Conservation (phyloP, 768 basidiomycete genomes). For the Boletellus ananas region DNA sequence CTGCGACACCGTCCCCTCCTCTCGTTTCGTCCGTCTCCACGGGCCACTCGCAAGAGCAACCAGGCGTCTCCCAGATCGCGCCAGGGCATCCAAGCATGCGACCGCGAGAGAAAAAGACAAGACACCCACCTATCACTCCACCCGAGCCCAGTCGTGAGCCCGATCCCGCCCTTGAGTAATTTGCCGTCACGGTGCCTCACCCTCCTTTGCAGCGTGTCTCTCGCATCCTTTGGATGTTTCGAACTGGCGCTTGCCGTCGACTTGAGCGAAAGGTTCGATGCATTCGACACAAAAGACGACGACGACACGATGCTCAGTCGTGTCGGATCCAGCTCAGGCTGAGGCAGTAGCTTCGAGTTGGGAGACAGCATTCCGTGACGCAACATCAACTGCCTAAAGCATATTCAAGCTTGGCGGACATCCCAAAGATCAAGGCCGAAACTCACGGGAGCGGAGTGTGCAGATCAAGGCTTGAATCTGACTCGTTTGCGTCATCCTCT, state of each 20-base stretch:
- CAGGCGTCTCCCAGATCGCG: background rate
- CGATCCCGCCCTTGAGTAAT: conserved; percentile 57
- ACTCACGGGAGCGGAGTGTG: conserved; percentile 69
- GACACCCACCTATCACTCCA: conserved; percentile 66
- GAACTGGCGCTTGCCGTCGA: conserved; percentile 24
- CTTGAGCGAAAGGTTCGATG: conserved; percentile 22
- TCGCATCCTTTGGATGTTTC: conserved; percentile 44
- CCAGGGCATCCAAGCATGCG: background rate
- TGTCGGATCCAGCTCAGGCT: conserved; percentile 5
- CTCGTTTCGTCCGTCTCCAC: background rate
- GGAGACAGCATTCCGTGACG: conserved; percentile 65
- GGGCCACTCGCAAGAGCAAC: background rate
- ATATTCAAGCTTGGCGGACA: background rate
- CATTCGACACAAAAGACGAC: conserved; percentile 25
- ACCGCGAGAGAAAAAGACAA: background rate
- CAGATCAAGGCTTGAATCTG: conserved; percentile 63
- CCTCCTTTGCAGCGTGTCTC: conserved; percentile 54
- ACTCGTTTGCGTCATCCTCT: conserved; percentile 39
- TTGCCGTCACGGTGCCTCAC: conserved; percentile 61
- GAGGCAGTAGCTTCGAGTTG: conserved; percentile 55
- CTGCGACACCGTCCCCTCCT: background rate
- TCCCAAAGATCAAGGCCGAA: background rate
- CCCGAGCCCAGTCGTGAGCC: conserved; percentile 66
- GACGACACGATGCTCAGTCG: conserved; percentile 28
- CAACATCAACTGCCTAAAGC: conserved; percentile 57